These are phyloP conservation scores for Dimocarpus longan DNA, from an alignment of 345 rosid genomes.

Conservation along the genomic window DNA sequence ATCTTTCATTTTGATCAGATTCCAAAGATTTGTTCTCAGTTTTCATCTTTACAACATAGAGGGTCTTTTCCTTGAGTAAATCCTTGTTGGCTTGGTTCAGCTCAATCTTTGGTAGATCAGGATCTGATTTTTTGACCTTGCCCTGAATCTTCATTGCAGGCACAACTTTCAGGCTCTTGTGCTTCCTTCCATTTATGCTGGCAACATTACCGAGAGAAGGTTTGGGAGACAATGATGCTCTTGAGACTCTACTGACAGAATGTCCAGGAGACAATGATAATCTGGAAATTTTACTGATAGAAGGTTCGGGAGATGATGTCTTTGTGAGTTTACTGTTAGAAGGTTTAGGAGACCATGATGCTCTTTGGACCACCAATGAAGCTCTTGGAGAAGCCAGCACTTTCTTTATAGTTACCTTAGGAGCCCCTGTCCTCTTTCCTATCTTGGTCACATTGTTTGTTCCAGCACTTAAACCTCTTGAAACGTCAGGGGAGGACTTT, in stretches of 20 bases:
- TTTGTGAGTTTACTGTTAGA: slow-evolving; percentile 30
- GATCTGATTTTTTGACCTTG: slow-evolving; percentile 30
- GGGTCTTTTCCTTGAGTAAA: slow-evolving; percentile 58
- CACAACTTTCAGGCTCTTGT: slow-evolving; percentile 31
- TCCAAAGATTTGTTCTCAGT: slow-evolving; percentile 44
- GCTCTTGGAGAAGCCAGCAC: slow-evolving; percentile 24
- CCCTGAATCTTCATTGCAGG: slow-evolving; percentile 40
- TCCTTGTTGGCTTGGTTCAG: slow-evolving; percentile 24
- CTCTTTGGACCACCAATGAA: slow-evolving; percentile 21
- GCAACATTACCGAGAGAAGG: slow-evolving; percentile 31
- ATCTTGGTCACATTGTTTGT: slow-evolving; percentile 34
- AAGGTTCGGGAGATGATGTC: slow-evolving; percentile 24
- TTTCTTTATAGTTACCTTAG: slow-evolving; percentile 34
- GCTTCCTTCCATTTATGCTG: slow-evolving; percentile 41
- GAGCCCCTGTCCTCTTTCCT: slow-evolving; percentile 26
- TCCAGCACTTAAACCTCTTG: slow-evolving; percentile 29
- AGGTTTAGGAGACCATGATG: slow-evolving; percentile 31
- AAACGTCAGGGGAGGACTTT: slow-evolving; percentile 29
- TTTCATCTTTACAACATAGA: slow-evolving; percentile 64
- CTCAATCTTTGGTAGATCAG: slow-evolving; percentile 30
- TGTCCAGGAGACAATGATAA: slow-evolving; percentile 31
- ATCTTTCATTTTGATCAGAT: slow-evolving; percentile 44
- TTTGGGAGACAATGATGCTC: slow-evolving; percentile 35
- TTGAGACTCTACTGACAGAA: slow-evolving; percentile 29
- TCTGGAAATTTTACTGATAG: slow-evolving; percentile 19